Evolutionary conservation across 2,329 filamentous ascomycete genomes (phyloP).

Genomic region (Ceratocystis diversiconidia): DNA sequence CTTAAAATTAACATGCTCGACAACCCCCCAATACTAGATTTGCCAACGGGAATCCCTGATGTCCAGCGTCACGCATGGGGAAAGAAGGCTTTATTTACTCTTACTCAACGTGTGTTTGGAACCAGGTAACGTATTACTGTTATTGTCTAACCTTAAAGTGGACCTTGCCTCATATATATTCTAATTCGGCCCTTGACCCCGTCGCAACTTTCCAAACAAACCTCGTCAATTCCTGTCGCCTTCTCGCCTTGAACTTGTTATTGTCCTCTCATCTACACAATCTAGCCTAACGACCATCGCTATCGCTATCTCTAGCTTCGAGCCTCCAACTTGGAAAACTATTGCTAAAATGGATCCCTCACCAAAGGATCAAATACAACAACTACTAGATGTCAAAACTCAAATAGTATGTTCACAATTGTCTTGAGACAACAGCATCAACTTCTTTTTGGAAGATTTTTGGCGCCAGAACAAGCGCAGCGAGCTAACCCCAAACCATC

Average conservation of each 20-base stretch:
- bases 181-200: neutral
- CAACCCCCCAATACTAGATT: no score
- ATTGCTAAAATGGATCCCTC: conserved; percentile 1
- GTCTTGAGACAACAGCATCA: neutral
- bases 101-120: no score
- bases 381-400: conserved; percentile 14
- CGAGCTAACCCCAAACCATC: neutral
- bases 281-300: no score
- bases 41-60: no score
- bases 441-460: neutral
- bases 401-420: conserved; percentile 9
- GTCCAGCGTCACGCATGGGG: no score
- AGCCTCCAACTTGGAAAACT: no score
- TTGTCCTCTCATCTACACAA: no score
- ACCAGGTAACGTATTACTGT: neutral
- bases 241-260: neutral
- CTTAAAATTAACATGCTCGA: no score
- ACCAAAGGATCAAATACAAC: conserved; percentile 8
- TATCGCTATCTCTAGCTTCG: no score
- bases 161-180: neutral
- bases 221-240: neutral
- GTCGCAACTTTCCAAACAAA: neutral
- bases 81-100: no score
- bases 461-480: no score
- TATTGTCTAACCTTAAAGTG: neutral